Evolutionary conservation across 768 basidiomycete genomes (phyloP).

Genomic region (Chalciporus piperatus): DNA sequence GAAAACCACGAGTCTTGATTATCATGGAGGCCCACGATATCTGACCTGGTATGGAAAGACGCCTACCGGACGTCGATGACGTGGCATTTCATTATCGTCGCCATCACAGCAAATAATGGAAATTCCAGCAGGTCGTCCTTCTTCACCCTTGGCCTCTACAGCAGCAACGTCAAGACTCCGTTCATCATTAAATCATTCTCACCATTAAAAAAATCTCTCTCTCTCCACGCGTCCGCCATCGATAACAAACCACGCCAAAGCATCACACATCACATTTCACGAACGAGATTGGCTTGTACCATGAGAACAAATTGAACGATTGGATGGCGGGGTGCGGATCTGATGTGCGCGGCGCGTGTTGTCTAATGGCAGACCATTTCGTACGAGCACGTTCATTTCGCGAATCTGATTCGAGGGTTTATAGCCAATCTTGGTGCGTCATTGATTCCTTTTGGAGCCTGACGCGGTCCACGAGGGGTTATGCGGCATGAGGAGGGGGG

Average conservation of each 20-base stretch:
- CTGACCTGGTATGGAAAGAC: slow-evolving; percentile 3
- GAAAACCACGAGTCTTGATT: not conserved
- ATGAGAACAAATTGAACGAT: not conserved
- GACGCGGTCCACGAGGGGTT: not conserved
- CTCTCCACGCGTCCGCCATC: slow-evolving; percentile 1
- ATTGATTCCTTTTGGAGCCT: not conserved
- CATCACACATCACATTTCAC: slow-evolving; percentile 22
- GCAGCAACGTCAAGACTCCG: not conserved
- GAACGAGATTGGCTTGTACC: slow-evolving; percentile 15
- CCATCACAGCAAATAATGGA: not conserved
- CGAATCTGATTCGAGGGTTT: slow-evolving; percentile 23
- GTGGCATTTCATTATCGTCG: not conserved
- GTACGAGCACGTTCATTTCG: slow-evolving; percentile 21
- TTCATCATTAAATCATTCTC: not conserved
- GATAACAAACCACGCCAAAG: slow-evolving; percentile 14
- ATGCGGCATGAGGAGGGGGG: too few relatives aligned
- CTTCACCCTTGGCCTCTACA: slow-evolving; percentile 8
- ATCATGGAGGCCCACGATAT: slow-evolving; percentile 1
- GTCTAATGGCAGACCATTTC: not conserved
- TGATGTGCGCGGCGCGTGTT: slow-evolving; percentile 19
- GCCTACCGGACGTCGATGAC: not conserved
- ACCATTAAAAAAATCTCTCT: not conserved
- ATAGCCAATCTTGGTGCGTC: slow-evolving; percentile 20
- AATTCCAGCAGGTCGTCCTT: slow-evolving; percentile 2
- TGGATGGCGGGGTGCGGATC: not conserved